Evolutionary conservation across 495 filamentous ascomycete genomes (phyloP).

Genomic region (Aspergillus sclerotiicarbonarius): DNA sequence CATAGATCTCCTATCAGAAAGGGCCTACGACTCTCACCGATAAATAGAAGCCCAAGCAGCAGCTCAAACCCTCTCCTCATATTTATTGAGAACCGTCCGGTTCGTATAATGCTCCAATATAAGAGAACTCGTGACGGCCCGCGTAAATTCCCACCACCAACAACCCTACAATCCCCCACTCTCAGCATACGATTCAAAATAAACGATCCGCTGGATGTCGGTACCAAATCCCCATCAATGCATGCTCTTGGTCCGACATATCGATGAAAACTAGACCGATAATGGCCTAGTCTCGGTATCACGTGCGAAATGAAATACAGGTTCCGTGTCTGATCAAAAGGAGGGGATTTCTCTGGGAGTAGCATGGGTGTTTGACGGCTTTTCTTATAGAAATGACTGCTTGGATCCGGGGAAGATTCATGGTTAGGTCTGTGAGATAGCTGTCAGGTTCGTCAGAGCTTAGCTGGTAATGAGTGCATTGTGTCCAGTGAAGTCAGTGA

Average conservation of each 20-base stretch:
- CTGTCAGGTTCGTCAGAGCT: conserved; percentile 9
- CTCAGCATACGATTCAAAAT: conserved; percentile 6
- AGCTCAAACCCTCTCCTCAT: too few species aligned
- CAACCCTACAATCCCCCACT: conserved; percentile 9
- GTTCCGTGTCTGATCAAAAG: conserved; percentile 15
- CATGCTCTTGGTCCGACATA: conserved; percentile 9
- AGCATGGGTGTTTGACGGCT: conserved; percentile 2
- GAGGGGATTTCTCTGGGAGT: conserved; percentile 6
- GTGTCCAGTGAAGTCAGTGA: conserved; percentile 3
- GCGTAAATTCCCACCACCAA: conserved; percentile 16
- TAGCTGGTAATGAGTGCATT: conserved; percentile 8
- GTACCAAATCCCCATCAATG: conserved; percentile 8
- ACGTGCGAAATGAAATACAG: conserved; percentile 20
- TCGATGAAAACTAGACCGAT: conserved; percentile 13
- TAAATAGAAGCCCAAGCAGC: too few species aligned
- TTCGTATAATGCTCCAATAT: conserved; percentile 13
- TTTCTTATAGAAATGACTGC: conserved; percentile 10
- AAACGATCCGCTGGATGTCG: neutral
- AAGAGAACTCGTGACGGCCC: conserved; percentile 7
- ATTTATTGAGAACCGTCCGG: neutral
- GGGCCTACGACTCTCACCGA: too few species aligned
- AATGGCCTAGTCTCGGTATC: neutral
- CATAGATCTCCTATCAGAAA: too few species aligned
- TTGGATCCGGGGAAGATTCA: neutral
- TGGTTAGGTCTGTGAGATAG: conserved; percentile 16